These are phyloP conservation scores for Didymella keratinophila DNA, from an alignment of 2,329 filamentous ascomycete genomes.

Conservation along the genomic window DNA sequence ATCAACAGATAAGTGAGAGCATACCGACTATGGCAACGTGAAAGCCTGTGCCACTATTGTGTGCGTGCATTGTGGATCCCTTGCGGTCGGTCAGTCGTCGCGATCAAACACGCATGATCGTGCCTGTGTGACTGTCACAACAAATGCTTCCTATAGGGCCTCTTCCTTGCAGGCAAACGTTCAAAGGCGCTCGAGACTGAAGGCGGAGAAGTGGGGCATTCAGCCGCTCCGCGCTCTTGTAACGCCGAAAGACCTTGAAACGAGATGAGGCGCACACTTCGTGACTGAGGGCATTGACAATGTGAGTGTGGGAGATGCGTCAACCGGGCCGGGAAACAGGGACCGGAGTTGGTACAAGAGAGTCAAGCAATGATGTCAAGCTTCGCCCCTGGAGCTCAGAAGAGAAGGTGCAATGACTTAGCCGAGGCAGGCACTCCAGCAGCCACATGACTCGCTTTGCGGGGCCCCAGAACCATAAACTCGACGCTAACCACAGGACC, in stretches of 20 bases:
- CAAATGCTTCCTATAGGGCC: neutral
- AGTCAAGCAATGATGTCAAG: constrained; percentile 12
- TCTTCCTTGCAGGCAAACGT: neutral
- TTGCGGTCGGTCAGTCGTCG: neutral
- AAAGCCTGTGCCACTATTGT: neutral
- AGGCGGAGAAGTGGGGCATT: neutral
- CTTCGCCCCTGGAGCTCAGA: neutral
- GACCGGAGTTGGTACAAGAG: neutral
- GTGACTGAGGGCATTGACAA: neutral
- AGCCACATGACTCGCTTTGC: constrained; percentile 17
- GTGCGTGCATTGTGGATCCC: constrained; percentile 27
- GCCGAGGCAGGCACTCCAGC: neutral
- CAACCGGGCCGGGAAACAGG: neutral
- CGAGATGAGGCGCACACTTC: neutral
- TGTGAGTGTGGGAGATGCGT: constrained; percentile 4
- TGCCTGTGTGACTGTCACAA: neutral
- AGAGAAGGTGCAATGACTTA: constrained; percentile 7
- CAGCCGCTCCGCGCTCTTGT: neutral
- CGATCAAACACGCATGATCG: neutral
- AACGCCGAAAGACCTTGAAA: neutral
- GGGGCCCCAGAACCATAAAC: constrained; percentile 19
- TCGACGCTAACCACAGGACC: constrained; percentile 11
- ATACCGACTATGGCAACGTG: constrained; percentile 11
- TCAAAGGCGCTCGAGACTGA: neutral
- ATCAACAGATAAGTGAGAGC: neutral